Conservation (phyloP, 805 yeast genomes). For the Lachancea nothofagi region DNA sequence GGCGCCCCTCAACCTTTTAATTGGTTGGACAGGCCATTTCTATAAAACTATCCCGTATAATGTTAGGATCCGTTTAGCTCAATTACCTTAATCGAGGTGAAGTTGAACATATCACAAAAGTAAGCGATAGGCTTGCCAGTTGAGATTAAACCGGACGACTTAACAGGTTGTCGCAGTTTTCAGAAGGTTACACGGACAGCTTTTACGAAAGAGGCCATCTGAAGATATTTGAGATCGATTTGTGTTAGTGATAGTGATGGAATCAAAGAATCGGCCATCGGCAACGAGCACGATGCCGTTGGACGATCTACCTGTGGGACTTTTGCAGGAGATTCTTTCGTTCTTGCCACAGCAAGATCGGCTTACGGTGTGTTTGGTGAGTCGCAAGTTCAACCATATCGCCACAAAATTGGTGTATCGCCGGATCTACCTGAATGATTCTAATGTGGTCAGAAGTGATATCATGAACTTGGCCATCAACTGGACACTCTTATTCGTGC, state of each 20-base stretch:
- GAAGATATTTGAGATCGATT: too few relatives aligned
- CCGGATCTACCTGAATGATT: conserved; percentile 38
- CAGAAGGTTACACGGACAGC: too few relatives aligned
- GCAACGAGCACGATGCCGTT: background rate
- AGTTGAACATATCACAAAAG: too few relatives aligned
- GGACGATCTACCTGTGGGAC: conserved; percentile 5
- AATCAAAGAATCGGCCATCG: background rate
- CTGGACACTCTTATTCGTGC: conserved; percentile 35
- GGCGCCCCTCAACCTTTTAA: too few relatives aligned
- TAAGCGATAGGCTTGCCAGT: too few relatives aligned
- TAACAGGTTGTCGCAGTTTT: too few relatives aligned
- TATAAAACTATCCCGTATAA: conserved; percentile 1
- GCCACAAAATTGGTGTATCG: conserved; percentile 34
- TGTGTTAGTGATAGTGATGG: too few relatives aligned
- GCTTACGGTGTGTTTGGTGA: conserved; percentile 24
- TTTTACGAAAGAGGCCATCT: too few relatives aligned
- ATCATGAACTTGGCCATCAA: conserved; percentile 35
- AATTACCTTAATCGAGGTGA: too few relatives aligned
- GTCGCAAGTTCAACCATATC: conserved; percentile 27
- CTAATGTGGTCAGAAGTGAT: conserved; percentile 35
- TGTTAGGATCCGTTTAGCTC: background rate
- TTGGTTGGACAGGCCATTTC: too few relatives aligned
- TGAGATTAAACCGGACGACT: too few relatives aligned
- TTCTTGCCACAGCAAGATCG: conserved; percentile 36
- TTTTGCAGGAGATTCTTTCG: conserved; percentile 30